phyloP scores from a whole-genome alignment of 1,284 basidiomycete genomes.

The Microbotryum violaceum region DNA sequence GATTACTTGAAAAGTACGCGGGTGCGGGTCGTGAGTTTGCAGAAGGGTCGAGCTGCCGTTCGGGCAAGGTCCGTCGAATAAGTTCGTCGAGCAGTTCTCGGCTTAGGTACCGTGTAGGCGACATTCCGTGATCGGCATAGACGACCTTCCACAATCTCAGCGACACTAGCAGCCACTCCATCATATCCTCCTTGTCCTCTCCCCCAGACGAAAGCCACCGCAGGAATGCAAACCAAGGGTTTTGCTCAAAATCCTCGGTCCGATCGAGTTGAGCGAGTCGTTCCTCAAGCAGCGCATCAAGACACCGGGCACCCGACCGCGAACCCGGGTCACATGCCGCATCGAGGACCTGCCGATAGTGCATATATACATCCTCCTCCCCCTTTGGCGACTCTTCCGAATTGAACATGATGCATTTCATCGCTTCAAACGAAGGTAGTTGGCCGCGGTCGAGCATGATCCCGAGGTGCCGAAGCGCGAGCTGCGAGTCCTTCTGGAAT shows the following conservation, averaged over 20 bases:
- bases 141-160: slow-evolving; percentile 17
- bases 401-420: background rate
- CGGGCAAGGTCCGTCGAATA: background rate
- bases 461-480: background rate
- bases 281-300: slow-evolving; percentile 16
- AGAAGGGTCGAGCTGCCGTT: background rate
- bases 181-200: background rate
- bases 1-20: background rate
- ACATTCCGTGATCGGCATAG: background rate
- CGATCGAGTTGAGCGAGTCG: slow-evolving; percentile 19
- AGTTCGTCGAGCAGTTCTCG: slow-evolving; percentile 6
- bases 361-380: slow-evolving; percentile 16
- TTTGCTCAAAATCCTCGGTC: slow-evolving; percentile 4
- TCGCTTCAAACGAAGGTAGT: background rate
- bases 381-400: background rate
- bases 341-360: slow-evolving; percentile 19
- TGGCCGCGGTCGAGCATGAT: background rate
- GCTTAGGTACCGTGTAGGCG: slow-evolving; percentile 1
- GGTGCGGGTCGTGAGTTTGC: background rate
- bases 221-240: slow-evolving; percentile 14
- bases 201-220: slow-evolving; percentile 9
- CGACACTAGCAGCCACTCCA: background rate
- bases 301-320: background rate
- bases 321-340: slow-evolving; percentile 7
- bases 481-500: background rate